Conservation (phyloP, 352 stramenopile species). For the Blastocystis sp. region DNA sequence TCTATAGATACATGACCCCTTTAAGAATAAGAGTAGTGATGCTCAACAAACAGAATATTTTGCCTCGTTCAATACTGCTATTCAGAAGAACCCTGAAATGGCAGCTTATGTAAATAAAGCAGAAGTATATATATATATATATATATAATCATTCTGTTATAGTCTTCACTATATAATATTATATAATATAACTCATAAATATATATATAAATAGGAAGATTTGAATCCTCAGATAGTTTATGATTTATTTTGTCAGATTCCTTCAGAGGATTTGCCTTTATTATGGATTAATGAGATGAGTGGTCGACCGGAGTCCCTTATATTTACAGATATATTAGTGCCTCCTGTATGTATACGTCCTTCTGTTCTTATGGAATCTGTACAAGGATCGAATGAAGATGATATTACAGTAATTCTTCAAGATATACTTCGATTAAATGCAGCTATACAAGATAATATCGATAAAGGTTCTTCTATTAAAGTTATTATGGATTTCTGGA, state of each 20-base stretch:
- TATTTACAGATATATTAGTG: conserved; percentile 84
- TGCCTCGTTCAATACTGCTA: conserved; percentile 37
- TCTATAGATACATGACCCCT: conserved; percentile 60
- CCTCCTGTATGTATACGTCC: conserved; percentile 93
- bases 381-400: conserved; percentile 81
- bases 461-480: conserved; percentile 78
- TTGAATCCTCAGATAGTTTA: conserved; percentile 58
- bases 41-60: conserved; percentile 30
- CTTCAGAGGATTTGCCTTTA: conserved; percentile 85
- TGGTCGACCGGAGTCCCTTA: conserved; percentile 82
- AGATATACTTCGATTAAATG: conserved; percentile 97
- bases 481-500: conserved; percentile 97
- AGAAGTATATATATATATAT: conserved; percentile 46
- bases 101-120: conserved; percentile 57
- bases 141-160: too few species aligned
- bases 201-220: conserved; percentile 39
- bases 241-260: conserved; percentile 77
- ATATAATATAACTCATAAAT: too few species aligned
- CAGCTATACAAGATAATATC: conserved; percentile 71
- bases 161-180: not conserved
- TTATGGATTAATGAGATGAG: conserved; percentile 80
- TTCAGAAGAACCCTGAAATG: conserved; percentile 57
- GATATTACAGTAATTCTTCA: conserved; percentile 94
- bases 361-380: conserved; percentile 85
- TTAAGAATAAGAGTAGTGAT: conserved; percentile 14